Evolutionary conservation across 768 basidiomycete species (phyloP), one percentile per base, ranked within the genome.

Genomic region (Lactarius deliciosus): DNA sequence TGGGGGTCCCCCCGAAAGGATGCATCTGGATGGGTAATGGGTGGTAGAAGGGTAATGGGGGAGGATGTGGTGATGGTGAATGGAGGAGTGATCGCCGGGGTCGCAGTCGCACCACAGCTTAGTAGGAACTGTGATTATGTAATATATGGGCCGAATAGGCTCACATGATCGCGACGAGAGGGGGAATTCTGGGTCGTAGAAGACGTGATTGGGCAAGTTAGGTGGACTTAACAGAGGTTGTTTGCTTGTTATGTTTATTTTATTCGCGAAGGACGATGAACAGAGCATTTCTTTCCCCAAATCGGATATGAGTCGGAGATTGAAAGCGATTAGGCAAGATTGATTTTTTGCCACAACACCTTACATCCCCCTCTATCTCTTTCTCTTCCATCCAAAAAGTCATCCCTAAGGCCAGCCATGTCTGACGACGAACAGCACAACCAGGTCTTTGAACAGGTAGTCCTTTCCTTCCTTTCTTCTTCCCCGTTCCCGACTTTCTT

Each of bases 361-460:
- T 71, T 66, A 71, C 72, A 73, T 74, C 71, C 73, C 34, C 74
- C 65, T 71, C 71, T 68, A 69, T 66, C 59, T 71, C 68, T 60
- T 64, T 50, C 74, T 71, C 56, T 73, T 73, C 64, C 63, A 34
- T 50, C 60, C 71, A 65, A 71, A 73, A 69, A 69, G 68, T 45
- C 66, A 57, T 65, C 60, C 22, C 3, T 59, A 54, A 47, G 64
- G 36, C 64, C 45, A 63, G 20, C 72, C 81, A 92, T 92, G 91
- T 90, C 89, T 76, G 94, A 96, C 82, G 93, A 96, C 78, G 91
- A 93, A 79, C 66, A 81, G 71, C 93, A 95, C 82, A 85, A 95
- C 74, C 90, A 94, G 76, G 84, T 81, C 76, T 94, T 97, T 74
- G 92, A 96, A 82, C 82, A 86, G 82, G 91, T 90, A 60, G 65